These are phyloP conservation scores for Conidiobolus incongruus DNA, from an alignment of 371 early-diverging fungal genomes.

Conservation along the genomic window DNA sequence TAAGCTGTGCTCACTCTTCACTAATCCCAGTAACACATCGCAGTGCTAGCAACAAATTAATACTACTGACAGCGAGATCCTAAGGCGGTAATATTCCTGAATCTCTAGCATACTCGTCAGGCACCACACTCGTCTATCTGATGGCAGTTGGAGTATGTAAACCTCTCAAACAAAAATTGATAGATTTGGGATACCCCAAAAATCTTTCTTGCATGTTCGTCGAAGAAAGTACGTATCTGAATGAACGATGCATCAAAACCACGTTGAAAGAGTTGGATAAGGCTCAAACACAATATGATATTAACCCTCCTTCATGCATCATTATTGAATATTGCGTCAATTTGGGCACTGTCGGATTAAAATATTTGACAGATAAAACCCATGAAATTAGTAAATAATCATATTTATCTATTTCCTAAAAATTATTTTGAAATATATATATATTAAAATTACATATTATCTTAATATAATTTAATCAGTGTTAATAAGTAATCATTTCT, in stretches of 20 bases:
- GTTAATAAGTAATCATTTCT: no score
- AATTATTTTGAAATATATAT: no score
- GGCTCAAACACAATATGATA: slow-evolving; percentile 20
- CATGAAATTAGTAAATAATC: no score
- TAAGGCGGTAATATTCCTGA: slow-evolving; percentile 49
- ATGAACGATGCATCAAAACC: slow-evolving; percentile 32
- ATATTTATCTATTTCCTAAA: no score
- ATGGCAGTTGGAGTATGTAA: slow-evolving; percentile 58
- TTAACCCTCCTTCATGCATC: slow-evolving; percentile 34
- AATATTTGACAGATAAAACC: no score
- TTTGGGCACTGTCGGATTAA: no score
- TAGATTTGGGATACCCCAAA: slow-evolving; percentile 25
- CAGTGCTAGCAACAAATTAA: slow-evolving; percentile 52
- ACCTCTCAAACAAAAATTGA: slow-evolving; percentile 26
- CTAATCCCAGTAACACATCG: slow-evolving; percentile 57
- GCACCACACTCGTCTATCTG: slow-evolving; percentile 52
- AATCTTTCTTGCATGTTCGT: slow-evolving; percentile 35
- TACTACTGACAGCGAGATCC: slow-evolving; percentile 54
- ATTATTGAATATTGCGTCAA: no score
- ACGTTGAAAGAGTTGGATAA: slow-evolving; percentile 22
- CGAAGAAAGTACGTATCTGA: slow-evolving; percentile 38
- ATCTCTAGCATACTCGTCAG: slow-evolving; percentile 29
- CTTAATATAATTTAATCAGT: no score
- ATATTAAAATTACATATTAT: no score
- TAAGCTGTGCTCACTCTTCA: slow-evolving; percentile 45